A percentile compares a stretch with the other conserved stretches of the same genome.
phyloP scores from a whole-genome alignment of 1,139 yeast species.

The Wickerhamomyces sp. region DNA sequence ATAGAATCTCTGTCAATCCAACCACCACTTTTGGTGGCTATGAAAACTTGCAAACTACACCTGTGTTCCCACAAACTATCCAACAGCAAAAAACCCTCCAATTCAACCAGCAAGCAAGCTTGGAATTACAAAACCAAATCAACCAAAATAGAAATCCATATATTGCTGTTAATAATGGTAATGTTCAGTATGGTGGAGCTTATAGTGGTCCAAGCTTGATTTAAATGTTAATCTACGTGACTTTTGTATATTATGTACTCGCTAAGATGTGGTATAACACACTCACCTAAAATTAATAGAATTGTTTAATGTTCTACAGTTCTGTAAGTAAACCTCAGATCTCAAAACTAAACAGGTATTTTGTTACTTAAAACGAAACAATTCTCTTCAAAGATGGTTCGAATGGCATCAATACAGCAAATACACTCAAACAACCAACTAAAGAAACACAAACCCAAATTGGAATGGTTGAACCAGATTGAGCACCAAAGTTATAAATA shows the following conservation, averaged over 20 bases:
- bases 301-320: no score
- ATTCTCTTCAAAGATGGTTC: slow-evolving; percentile 36
- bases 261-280: no score
- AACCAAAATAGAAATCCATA: slow-evolving; percentile 3
- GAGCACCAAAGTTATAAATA: slow-evolving; percentile 41
- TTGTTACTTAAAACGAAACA: no score
- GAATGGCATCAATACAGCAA: slow-evolving; percentile 41
- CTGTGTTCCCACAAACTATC: slow-evolving; percentile 63
- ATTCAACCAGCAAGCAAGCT: slow-evolving; percentile 23
- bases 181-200: not conserved
- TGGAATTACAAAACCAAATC: slow-evolving; percentile 19
- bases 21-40: slow-evolving; percentile 68
- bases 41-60: slow-evolving; percentile 53
- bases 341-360: no score
- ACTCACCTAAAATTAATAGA: no score
- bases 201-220: slow-evolving; percentile 1
- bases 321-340: no score
- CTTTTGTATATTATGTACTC: no score
- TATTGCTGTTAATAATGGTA: not conserved
- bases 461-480: slow-evolving; percentile 41
- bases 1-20: slow-evolving; percentile 25
- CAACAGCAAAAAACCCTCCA: slow-evolving; percentile 27
- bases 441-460: slow-evolving; percentile 56
- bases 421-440: slow-evolving; percentile 39
- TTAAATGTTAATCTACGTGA: not conserved